Base-by-base conservation (phyloP, 768 basidiomycete species). In the Tulasnella sp. region DNA sequence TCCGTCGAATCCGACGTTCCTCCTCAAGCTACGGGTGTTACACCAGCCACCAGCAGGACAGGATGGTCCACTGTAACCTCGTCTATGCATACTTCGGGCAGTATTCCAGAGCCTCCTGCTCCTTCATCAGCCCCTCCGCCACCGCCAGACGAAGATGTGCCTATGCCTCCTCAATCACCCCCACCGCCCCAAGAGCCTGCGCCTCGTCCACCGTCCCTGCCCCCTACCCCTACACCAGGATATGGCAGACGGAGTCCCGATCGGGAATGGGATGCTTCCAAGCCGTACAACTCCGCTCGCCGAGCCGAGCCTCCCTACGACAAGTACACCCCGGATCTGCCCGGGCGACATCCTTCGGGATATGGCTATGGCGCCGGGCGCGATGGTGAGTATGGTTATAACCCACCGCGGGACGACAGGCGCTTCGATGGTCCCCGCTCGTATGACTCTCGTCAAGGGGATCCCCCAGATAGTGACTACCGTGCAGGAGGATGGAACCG, bases 1-100 rank as follows among this genome's bases (percentile, higher is more conserved):
- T 70, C 73, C 19, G 73, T 65, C 65, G 2, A 50, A 61, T 14
- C 65, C 67, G 52, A 53, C 35, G 23, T 53, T n/a, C 36, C 37
- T 17, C 61, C 64, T 4, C 37, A 21, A 49, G 63, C 65, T 31
- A 61, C 64, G 49, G 62, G 64, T 7, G 61, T 63, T 39, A 39
- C 65, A 29, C 51, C 27, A 11, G 19, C 46, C 15, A 19, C 51
- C 17, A 14, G 12, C n/a, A 46, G 21, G 17, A 32, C 51, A 11
- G 51, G 36, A 15, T 42, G 50, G 40, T 61, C 54, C n/a, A 21
- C 46, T 17, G 5, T 49, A 23, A 34, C 53, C 12, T 63, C 29
- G 37, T 60, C 31, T 19, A 62, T 48, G 59, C 58, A 34, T 1
- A 12, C 48, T 17, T 36, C 31, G 29, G 31, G 49, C 11, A 15